Conservation (phyloP, 2,329 filamentous ascomycete genomes). For the Alternaria angustiovoidea region DNA sequence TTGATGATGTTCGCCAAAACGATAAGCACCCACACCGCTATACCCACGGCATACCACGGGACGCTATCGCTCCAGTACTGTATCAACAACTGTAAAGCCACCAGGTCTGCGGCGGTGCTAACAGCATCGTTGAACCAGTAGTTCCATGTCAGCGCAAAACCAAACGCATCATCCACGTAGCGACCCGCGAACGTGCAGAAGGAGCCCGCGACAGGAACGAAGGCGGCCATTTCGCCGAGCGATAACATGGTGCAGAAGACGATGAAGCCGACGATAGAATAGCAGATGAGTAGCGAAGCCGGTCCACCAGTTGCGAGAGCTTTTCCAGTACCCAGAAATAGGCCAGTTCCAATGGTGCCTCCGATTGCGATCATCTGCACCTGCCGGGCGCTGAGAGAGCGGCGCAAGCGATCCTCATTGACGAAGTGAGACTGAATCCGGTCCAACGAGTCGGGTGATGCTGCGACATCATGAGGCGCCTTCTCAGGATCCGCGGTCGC, state of each 20-base stretch:
- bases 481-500: conserved; percentile 28
- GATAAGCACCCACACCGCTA: conserved; percentile 46
- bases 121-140: conserved; percentile 46
- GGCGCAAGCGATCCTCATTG: conserved; percentile 36
- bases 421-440: conserved; percentile 21
- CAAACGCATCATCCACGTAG: conserved; percentile 69
- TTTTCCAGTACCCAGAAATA: conserved; percentile 66
- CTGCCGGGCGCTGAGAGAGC: conserved; percentile 55
- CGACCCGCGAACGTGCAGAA: conserved; percentile 46
- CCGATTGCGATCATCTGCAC: conserved; percentile 70
- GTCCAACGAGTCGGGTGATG: conserved; percentile 21
- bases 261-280: conserved; percentile 45
- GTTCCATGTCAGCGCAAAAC: conserved; percentile 42
- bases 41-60: conserved; percentile 40
- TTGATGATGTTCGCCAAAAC: conserved; percentile 48
- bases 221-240: conserved; percentile 50
- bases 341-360: conserved; percentile 67
- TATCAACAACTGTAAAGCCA: conserved; percentile 45
- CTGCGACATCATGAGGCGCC: conserved; percentile 16
- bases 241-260: conserved; percentile 48
- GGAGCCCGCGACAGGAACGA: conserved; percentile 46
- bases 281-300: conserved; percentile 46
- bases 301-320: conserved; percentile 59
- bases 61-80: conserved; percentile 49
- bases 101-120: conserved; percentile 46